A percentile compares a stretch with the other conserved stretches of the same genome.
These are phyloP conservation scores for Capsella bursapastoris DNA, from an alignment of 345 rosid species.

Conservation along the genomic window DNA sequence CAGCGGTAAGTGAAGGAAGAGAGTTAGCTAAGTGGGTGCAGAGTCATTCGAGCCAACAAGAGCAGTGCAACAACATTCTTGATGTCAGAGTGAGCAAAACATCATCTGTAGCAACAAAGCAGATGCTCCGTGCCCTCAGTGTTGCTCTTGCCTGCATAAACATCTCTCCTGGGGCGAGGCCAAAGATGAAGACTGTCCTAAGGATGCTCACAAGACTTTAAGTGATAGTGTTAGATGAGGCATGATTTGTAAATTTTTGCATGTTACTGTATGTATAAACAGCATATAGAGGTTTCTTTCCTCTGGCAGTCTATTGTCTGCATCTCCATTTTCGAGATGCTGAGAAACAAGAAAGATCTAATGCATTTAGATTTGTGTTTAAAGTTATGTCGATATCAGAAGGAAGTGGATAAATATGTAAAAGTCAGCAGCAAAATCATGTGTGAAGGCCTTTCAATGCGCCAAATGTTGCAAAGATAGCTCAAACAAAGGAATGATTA, in stretches of 20 bases:
- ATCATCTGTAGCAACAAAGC: constrained; percentile 60
- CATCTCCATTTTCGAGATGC: constrained; percentile 30
- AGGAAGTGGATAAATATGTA: constrained; percentile 21
- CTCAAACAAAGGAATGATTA: constrained; percentile 31
- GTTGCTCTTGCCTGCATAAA: constrained; percentile 76
- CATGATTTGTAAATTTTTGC: constrained; percentile 21
- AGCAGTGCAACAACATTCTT: constrained; percentile 64
- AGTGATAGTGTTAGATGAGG: constrained; percentile 29
- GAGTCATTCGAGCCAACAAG: constrained; percentile 52
- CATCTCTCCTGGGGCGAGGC: constrained; percentile 70
- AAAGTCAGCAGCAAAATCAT: constrained; percentile 8
- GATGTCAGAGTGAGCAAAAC: constrained; percentile 67
- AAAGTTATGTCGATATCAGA: background rate
- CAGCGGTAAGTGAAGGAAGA: constrained; percentile 72
- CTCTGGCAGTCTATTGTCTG: constrained; percentile 1
- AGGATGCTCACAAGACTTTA: constrained; percentile 67
- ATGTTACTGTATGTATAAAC: constrained; percentile 17
- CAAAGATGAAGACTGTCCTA: constrained; percentile 81
- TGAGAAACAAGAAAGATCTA: constrained; percentile 3
- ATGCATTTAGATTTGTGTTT: constrained; percentile 25
- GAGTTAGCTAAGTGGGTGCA: constrained; percentile 83
- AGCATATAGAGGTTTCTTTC: constrained; percentile 5
- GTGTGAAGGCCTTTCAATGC: constrained; percentile 18
- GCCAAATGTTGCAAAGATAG: constrained; percentile 25
- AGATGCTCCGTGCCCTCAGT: constrained; percentile 77